Base-by-base conservation (phyloP, 352 stramenopile genomes). In the Phytophthora hybrid region DNA sequence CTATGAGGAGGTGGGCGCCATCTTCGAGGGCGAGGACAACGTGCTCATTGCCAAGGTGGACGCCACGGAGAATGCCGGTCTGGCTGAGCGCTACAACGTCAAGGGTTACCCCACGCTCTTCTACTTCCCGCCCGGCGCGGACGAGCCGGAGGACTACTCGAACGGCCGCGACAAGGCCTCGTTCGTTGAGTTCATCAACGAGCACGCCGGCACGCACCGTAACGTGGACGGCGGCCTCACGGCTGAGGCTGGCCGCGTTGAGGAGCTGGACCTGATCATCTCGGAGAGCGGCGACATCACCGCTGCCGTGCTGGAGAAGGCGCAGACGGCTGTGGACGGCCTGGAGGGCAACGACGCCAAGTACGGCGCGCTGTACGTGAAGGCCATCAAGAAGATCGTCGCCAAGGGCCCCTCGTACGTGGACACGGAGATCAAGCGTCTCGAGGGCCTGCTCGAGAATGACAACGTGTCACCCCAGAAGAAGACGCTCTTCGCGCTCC, bases 61-160 rank as follows among this genome's bases (percentile, higher is more conserved):
- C 52, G 90, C 88, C 19, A 90, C 78, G n/a, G 87, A 69, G 5
- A 87, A 94, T 69, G 21, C 64, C 2, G 83, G 85, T 34, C 63
- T 95, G 31, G 87, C 78, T n/a, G 67, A 70, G 49, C 86, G 88
- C 70, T 98, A 95, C 77, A 93, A 90, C 57, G 88, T 98, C 32
- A 93, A 85, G 61, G 92, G 94, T 23, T 98, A 93, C 86, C 94
- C 94, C 34, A 98, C 93, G 59, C 85, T 98, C 76, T 97, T 97
- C 81, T 98, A 97, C 82, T 98, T 98, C 63, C 81, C 88, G 0
- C 83, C 84, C 0, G 90, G 82, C 58, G 85, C 88, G 61, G 82
- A 89, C 49, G 92, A 97, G 59, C 80, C 90, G 21, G 87, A 97
- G 70, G 84, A 96, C 77, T 98, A 98, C 79, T 83, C 82, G 59